Base-by-base conservation (phyloP, 176 grass and related monocot genomes). In the Poa annua region DNA sequence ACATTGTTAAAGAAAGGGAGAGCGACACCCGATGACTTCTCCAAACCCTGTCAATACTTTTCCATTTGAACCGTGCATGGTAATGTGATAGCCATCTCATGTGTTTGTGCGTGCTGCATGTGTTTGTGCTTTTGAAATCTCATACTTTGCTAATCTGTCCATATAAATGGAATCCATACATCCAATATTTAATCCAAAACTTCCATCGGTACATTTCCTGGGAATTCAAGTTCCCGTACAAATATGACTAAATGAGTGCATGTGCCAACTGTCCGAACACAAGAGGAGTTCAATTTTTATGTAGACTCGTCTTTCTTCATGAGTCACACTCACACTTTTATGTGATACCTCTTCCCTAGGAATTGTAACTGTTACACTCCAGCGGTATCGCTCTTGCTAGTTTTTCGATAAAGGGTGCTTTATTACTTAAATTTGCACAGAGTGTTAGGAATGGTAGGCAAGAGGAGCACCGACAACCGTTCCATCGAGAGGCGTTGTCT, bases 401-500 rank as follows among this genome's bases (percentile, higher is more conserved):
- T 11, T n/a, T n/a, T n/a, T n/a, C n/a, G n/a, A n/a, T n/a, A n/a
- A n/a, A n/a, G n/a, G n/a, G n/a, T n/a, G n/a, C n/a, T n/a, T n/a
- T n/a, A n/a, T n/a, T n/a, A n/a, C n/a, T n/a, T n/a, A n/a, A 44
- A 44, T 11, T 11, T 44, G 7, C 42, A 42, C 39, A 42, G 38
- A 42, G 42, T 44, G 42, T 11, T 44, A 11, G 42, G 42, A 8
- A 44, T 44, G 42, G 42, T 44, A 44, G 42, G 42, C 42, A 66
- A 36, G 15, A 7, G 63, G 33, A 66, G 63, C 32, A 66, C 32
- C 3, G 7, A 0, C 29, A 65, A 34, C 6, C 33, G 14, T 34
- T 3, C 7, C 0, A 7, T 1, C 0, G 1, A 3, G 21, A 2
- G 6, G 0, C 0, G 5, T 6, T 3, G 25, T 64, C 15, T 17